phyloP scores from a whole-genome alignment of 768 basidiomycete species.

The Lyophyllum shimeji region DNA sequence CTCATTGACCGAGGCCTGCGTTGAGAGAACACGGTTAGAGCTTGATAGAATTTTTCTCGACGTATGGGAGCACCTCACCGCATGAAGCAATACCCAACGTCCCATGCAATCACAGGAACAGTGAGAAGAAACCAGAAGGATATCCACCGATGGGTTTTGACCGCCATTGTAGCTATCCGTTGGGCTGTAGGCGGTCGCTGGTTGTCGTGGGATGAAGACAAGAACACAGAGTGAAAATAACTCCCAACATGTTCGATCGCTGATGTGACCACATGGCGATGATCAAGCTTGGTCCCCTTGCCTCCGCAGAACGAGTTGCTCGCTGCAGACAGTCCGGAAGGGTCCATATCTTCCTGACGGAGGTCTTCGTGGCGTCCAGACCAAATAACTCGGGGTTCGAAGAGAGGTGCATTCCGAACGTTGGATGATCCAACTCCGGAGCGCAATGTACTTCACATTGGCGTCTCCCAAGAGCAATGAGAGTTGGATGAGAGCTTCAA shows the following conservation, averaged over 20 bases:
- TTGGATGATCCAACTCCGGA: too few species aligned
- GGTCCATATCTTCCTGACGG: too few species aligned
- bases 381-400: too few species aligned
- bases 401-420: too few species aligned
- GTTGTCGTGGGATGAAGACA: neutral
- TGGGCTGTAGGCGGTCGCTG: neutral
- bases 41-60: neutral
- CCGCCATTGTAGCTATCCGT: conserved; percentile 35
- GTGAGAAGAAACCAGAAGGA: conserved; percentile 70
- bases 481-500: too few species aligned
- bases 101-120: conserved; percentile 71
- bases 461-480: too few species aligned
- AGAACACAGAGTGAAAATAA: neutral
- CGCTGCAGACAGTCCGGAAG: neutral
- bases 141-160: conserved; percentile 56
- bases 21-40: neutral
- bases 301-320: neutral
- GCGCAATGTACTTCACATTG: too few species aligned
- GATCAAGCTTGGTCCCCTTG: neutral
- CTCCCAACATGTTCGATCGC: neutral
- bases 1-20: conserved; percentile 80
- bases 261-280: neutral
- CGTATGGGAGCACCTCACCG: conserved; percentile 46
- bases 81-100: conserved; percentile 79
- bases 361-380: too few species aligned